A percentile compares a stretch with the other conserved stretches of the same genome.
Conservation (phyloP, 306 rosid genomes). For the Quercus parvula region DNA sequence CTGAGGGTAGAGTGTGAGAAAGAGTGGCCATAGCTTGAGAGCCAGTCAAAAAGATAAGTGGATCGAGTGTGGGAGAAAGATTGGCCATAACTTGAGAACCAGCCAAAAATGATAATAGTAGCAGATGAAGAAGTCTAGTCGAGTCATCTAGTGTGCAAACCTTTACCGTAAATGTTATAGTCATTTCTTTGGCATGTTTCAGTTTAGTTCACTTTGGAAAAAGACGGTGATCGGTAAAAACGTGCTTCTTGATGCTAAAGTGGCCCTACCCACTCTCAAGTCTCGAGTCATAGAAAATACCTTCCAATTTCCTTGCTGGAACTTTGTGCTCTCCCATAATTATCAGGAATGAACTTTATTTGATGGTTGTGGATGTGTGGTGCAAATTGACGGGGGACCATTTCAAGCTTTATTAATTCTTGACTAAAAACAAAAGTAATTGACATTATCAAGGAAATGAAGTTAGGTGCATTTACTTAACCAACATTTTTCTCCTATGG, state of each 20-base stretch:
- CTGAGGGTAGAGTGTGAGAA: slow-evolving; percentile 3
- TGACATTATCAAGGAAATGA: not conserved
- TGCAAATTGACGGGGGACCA: slow-evolving; percentile 9
- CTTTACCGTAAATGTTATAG: not conserved
- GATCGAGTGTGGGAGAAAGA: not conserved
- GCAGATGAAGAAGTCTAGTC: not conserved
- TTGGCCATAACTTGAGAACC: not conserved
- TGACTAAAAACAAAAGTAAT: not conserved
- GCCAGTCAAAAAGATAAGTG: not conserved
- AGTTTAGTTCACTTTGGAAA: not conserved
- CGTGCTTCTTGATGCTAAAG: not conserved
- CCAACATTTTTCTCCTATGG: slow-evolving; percentile 3
- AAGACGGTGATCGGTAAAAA: not conserved
- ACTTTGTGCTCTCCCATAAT: not conserved
- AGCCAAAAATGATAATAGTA: not conserved
- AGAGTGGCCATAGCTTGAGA: slow-evolving; percentile 12
- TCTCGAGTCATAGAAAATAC: slow-evolving; percentile 1
- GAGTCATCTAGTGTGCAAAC: not conserved
- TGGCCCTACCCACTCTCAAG: not conserved
- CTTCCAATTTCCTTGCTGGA: not conserved
- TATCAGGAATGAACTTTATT: not conserved
- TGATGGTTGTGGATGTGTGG: slow-evolving; percentile 10
- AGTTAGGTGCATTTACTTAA: not conserved
- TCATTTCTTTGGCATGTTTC: not conserved
- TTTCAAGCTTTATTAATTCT: slow-evolving; percentile 11